These are phyloP conservation scores for Salicornia ramosissima DNA, from an alignment of 148 eudicot genomes.

Conservation along the genomic window DNA sequence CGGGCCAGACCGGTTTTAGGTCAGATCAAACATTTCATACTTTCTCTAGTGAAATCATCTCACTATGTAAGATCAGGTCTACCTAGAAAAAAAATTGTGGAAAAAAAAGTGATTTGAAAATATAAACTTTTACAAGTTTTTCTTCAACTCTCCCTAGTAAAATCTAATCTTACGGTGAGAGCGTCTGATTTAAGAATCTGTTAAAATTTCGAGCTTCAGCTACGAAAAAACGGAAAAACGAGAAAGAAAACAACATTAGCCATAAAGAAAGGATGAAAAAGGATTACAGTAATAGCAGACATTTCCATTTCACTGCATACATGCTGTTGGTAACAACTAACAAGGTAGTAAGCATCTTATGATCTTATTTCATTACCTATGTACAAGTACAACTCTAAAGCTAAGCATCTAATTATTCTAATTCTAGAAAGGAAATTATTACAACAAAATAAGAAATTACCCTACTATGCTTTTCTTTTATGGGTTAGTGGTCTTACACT, in stretches of 20 bases:
- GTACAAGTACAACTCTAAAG: slow-evolving; percentile 19
- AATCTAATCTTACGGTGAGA: too few species aligned
- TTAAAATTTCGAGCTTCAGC: too few species aligned
- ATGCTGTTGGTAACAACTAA: slow-evolving; percentile 13
- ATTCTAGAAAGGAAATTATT: slow-evolving; percentile 22
- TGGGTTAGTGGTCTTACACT: slow-evolving; percentile 15
- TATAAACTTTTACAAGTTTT: too few species aligned
- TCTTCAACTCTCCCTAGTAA: too few species aligned
- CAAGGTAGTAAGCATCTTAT: slow-evolving; percentile 12
- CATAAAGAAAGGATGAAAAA: not conserved
- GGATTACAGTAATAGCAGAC: slow-evolving; percentile 13
- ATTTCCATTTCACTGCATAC: slow-evolving; percentile 18
- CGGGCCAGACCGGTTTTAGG: too few species aligned
- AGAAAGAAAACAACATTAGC: not conserved
- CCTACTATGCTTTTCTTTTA: slow-evolving; percentile 14
- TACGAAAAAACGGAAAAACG: too few species aligned
- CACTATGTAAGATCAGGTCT: too few species aligned
- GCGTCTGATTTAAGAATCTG: too few species aligned
- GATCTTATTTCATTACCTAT: slow-evolving; percentile 20
- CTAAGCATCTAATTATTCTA: slow-evolving; percentile 22
- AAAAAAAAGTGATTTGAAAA: too few species aligned
- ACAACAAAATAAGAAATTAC: slow-evolving; percentile 28
- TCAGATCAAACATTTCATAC: too few species aligned
- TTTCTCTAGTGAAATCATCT: too few species aligned
- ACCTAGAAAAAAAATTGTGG: too few species aligned